Evolutionary conservation across 225 moss, liverwort and hornwort species (phyloP).

Genomic region (Marchantia polymorpha): DNA sequence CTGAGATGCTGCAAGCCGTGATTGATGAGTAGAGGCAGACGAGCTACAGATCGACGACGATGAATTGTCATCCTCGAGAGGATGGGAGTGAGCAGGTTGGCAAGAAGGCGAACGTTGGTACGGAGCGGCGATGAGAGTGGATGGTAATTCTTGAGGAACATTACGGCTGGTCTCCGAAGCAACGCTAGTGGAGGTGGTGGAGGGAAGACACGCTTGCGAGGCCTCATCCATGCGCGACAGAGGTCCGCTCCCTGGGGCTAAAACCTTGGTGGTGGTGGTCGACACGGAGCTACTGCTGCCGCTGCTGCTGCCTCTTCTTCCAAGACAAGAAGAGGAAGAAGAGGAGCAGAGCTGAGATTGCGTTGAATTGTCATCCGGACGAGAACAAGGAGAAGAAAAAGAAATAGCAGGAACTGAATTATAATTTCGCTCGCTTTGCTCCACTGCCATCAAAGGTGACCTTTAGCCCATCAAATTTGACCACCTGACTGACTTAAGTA

Average conservation of each 20-base stretch:
- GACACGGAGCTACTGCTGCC: neutral
- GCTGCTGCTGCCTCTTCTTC: slow-evolving; percentile 2
- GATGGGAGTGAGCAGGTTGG: slow-evolving; percentile 1
- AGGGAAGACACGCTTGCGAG: slow-evolving; percentile 13
- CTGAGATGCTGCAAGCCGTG: slow-evolving; percentile 22
- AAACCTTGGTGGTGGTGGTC: neutral
- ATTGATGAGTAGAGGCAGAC: slow-evolving; percentile 22
- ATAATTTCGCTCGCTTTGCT: slow-evolving; percentile 20
- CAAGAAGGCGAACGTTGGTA: neutral
- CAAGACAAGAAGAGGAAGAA: slow-evolving; percentile 3
- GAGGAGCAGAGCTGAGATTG: slow-evolving; percentile 11
- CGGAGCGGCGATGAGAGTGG: neutral
- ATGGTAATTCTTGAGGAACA: neutral
- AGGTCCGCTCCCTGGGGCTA: slow-evolving; percentile 16
- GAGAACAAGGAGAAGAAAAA: neutral
- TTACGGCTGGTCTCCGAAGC: neutral
- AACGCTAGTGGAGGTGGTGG: neutral
- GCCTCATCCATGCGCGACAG: slow-evolving; percentile 36
- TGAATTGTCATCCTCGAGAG: slow-evolving; percentile 18
- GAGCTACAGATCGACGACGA: slow-evolving; percentile 22
- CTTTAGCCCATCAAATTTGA: slow-evolving; percentile 1
- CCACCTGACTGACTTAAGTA: neutral
- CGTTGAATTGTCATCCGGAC: neutral
- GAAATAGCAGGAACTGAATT: neutral
- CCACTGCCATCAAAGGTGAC: slow-evolving; percentile 31